Evolutionary conservation across 2,329 filamentous ascomycete genomes (phyloP).

Genomic region (Sphaerulina musiva): DNA sequence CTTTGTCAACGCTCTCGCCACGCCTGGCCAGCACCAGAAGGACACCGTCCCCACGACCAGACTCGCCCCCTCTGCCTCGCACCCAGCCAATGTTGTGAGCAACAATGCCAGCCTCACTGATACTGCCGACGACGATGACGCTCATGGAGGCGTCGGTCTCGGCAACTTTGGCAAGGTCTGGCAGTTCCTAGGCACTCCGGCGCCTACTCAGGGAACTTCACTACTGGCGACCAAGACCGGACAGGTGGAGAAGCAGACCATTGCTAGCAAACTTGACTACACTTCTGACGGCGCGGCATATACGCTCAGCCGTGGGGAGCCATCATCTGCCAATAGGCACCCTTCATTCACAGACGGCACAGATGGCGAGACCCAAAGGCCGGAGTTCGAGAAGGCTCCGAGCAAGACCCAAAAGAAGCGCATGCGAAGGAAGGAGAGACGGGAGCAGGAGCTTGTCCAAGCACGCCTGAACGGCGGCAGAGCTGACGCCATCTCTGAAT

Average conservation of each 20-base stretch:
- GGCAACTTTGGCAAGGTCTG: constrained; percentile 46
- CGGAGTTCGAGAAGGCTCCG: constrained; percentile 20
- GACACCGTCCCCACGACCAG: not conserved
- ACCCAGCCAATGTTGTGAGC: not conserved
- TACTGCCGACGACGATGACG: not conserved
- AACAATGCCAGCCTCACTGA: not conserved
- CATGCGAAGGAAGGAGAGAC: constrained; percentile 30
- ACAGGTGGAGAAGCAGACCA: not conserved
- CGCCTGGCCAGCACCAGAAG: constrained; percentile 5
- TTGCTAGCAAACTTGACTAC: constrained; percentile 33
- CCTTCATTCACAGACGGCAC: constrained; percentile 19
- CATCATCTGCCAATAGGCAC: not conserved
- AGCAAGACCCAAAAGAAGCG: constrained; percentile 37
- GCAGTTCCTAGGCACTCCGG: constrained; percentile 37
- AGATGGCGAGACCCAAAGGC: constrained; percentile 19
- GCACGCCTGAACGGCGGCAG: constrained; percentile 14
- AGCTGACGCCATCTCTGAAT: constrained; percentile 27
- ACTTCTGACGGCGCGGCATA: constrained; percentile 41
- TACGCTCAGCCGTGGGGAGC: constrained; percentile 6
- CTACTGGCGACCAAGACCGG: not conserved
- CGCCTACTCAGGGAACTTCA: not conserved
- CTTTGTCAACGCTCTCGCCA: constrained; percentile 34
- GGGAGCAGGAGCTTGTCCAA: constrained; percentile 11
- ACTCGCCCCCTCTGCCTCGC: constrained; percentile 1
- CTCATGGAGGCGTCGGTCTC: constrained; percentile 25